Evolutionary conservation across 2,329 filamentous ascomycete genomes (phyloP).

Genomic region (Penicillium capsulatum): DNA sequence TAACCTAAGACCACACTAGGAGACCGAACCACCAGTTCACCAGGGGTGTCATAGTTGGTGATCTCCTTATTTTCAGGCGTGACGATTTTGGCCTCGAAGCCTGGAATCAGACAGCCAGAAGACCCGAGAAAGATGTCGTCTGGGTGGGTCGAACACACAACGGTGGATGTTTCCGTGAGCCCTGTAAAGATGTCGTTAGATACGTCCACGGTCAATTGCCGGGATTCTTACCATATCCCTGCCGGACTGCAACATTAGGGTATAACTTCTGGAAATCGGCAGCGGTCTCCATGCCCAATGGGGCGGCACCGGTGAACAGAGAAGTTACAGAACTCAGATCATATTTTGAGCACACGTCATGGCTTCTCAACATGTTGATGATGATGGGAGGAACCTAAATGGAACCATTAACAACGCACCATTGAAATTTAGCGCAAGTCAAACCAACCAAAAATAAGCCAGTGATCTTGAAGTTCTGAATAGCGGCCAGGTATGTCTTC

Average conservation of each 20-base stretch:
- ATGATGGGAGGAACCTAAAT: conserved; percentile 72
- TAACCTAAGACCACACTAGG: conserved; percentile 79
- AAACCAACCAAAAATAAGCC: conserved; percentile 60
- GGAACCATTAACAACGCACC: too few relatives aligned
- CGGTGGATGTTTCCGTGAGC: conserved; percentile 72
- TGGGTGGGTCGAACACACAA: conserved; percentile 55
- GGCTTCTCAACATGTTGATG: conserved; percentile 67
- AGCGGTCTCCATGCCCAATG: conserved; percentile 68
- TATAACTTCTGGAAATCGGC: conserved; percentile 59
- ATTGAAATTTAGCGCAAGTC: too few relatives aligned
- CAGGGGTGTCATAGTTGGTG: conserved; percentile 65
- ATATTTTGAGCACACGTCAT: conserved; percentile 58
- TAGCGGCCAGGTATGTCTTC: conserved; percentile 56
- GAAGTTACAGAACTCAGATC: conserved; percentile 64
- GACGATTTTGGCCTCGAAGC: conserved; percentile 62
- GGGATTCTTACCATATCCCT: conserved; percentile 61
- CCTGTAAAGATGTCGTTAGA: conserved; percentile 41
- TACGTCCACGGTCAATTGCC: not conserved
- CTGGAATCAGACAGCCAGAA: conserved; percentile 66
- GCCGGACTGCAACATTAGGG: conserved; percentile 62
- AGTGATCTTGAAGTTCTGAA: conserved; percentile 66
- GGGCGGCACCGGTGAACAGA: conserved; percentile 73
- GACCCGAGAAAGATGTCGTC: conserved; percentile 67
- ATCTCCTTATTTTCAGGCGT: conserved; percentile 66
- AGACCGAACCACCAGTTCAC: conserved; percentile 74